Percentiles rank a stretch among this genome's conserved stretches.
Conservation (phyloP, 208 protist genomes). For the Leishmania mexicana region DNA sequence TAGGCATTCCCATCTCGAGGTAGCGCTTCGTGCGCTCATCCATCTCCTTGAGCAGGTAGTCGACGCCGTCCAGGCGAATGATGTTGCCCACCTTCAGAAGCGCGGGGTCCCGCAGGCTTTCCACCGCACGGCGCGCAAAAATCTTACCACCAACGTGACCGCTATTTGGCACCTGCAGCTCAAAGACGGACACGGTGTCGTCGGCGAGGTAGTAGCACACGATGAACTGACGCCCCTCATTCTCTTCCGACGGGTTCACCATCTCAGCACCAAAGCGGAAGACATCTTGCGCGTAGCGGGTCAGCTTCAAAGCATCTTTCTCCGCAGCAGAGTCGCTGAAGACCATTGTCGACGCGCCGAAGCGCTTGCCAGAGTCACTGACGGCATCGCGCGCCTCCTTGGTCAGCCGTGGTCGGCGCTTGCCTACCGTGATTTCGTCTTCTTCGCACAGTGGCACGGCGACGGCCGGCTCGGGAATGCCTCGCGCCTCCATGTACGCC, state of each 20-base stretch:
- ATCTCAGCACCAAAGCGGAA: conserved; percentile 90
- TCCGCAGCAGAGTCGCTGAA: conserved; percentile 53
- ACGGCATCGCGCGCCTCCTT: conserved; percentile 9
- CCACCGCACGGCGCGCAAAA: conserved; percentile 82
- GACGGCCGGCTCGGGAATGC: conserved; percentile 36
- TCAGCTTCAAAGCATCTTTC: conserved; percentile 87
- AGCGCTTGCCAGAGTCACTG: conserved; percentile 18
- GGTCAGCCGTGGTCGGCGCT: conserved; percentile 26
- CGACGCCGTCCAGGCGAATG: conserved; percentile 59
- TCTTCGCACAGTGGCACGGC: conserved; percentile 46
- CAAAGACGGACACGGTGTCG: conserved; percentile 94
- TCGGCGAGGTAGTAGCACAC: conserved; percentile 95
- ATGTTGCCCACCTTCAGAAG: conserved; percentile 78
- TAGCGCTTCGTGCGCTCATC: conserved; percentile 75
- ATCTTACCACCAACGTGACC: conserved; percentile 94
- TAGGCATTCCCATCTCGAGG: conserved; percentile 69
- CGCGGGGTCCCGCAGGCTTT: conserved; percentile 55
- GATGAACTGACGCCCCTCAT: conserved; percentile 83
- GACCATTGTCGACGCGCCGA: conserved; percentile 74
- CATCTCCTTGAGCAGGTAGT: conserved; percentile 76
- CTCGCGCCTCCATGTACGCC: conserved; percentile 74
- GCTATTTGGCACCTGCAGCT: conserved; percentile 90
- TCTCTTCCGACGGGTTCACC: conserved; percentile 47
- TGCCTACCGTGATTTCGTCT: conserved; percentile 37
- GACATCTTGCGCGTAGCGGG: conserved; percentile 84